Conservation (phyloP, 208 protist species). For the Porcisia deanei region DNA sequence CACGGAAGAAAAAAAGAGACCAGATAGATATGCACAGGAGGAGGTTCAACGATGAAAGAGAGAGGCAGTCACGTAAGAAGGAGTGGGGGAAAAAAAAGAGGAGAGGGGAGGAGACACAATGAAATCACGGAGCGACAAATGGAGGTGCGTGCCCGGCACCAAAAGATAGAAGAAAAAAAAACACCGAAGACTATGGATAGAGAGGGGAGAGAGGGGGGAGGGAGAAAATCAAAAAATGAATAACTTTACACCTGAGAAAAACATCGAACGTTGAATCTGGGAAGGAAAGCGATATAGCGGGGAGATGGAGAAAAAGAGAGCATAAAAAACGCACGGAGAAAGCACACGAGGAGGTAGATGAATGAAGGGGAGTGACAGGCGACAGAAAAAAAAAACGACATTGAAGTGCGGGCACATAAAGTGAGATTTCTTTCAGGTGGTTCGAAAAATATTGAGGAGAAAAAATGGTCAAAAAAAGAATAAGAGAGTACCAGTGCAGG, state of each 20-base stretch:
- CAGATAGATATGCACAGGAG: not conserved
- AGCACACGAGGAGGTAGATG: not conserved
- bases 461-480: not conserved
- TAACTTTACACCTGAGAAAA: not conserved
- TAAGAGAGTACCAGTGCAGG: not conserved
- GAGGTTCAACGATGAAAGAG: not conserved
- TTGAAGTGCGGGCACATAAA: no score
- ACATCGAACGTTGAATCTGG: not conserved
- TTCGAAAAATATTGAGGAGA: not conserved
- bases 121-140: not conserved
- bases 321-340: not conserved
- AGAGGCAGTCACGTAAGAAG: not conserved
- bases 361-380: not conserved
- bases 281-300: no score
- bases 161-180: not conserved
- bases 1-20: not conserved
- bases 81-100: not conserved
- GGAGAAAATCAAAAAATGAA: not conserved
- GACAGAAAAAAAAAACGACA: no score
- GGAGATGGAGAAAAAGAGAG: not conserved
- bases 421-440: no score
- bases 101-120: not conserved
- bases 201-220: not conserved
- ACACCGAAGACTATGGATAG: slow-evolving; percentile 1
- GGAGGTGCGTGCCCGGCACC: not conserved